A percentile compares a stretch with the other conserved stretches of the same genome.
phyloP scores from a whole-genome alignment of 2,329 filamentous ascomycete species.

The Diplocarpon mali region DNA sequence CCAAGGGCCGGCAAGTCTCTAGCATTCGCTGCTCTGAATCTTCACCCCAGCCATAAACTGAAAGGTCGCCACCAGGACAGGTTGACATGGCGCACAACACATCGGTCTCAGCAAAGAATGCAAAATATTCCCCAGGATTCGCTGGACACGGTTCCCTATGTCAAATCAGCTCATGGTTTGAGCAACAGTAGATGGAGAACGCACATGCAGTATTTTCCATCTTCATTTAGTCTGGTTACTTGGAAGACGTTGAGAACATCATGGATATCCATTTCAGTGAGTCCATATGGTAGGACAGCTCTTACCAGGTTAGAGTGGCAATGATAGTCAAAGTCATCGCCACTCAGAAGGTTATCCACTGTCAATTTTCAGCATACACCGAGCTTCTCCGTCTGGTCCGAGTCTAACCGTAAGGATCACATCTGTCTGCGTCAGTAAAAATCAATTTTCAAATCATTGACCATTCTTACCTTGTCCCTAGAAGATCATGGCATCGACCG shows the following conservation, averaged over 20 bases:
- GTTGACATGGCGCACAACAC: conserved; percentile 51
- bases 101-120: conserved; percentile 74
- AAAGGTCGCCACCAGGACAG: conserved; percentile 72
- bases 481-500: conserved; percentile 62
- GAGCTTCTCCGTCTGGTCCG: neutral
- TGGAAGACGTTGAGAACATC: conserved; percentile 84
- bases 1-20: conserved; percentile 61
- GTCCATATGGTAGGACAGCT: conserved; percentile 55
- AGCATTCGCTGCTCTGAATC: conserved; percentile 57
- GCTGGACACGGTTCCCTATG: conserved; percentile 34
- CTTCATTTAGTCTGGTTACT: conserved; percentile 63
- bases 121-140: conserved; percentile 38
- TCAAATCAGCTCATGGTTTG: neutral
- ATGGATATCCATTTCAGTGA: conserved; percentile 66
- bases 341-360: conserved; percentile 62
- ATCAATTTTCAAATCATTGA: neutral
- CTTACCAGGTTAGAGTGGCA: conserved; percentile 75
- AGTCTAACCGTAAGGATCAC: conserved; percentile 59
- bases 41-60: conserved; percentile 68
- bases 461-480: conserved; percentile 47
- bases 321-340: conserved; percentile 66
- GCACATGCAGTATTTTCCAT: conserved; percentile 65
- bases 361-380: conserved; percentile 1
- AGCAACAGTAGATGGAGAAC: neutral
- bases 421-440: conserved; percentile 33